A percentile compares a stretch with the other conserved stretches of the same genome.
Evolutionary conservation across 2,329 filamentous ascomycete species (phyloP).

Genomic region (Fusarium hainanense): DNA sequence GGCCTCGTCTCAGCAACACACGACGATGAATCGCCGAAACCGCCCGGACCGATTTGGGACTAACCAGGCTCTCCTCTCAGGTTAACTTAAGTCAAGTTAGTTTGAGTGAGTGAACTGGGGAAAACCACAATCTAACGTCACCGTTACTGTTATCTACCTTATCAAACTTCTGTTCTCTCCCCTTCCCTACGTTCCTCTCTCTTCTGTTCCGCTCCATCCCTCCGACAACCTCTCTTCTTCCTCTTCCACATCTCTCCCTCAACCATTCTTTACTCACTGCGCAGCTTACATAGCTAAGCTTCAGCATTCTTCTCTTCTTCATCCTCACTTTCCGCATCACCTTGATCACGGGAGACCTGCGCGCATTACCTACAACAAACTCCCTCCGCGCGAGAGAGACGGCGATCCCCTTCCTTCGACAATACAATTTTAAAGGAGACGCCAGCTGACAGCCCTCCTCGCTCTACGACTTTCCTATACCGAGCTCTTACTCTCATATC

Average conservation of each 20-base stretch:
- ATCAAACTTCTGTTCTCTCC: conserved; percentile 12
- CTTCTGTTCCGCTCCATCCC: conserved; percentile 16
- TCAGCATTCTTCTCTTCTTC: background rate
- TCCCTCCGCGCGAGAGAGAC: conserved; percentile 19
- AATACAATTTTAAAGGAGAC: conserved; percentile 33
- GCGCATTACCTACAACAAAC: conserved; percentile 13
- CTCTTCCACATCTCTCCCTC: conserved; percentile 1
- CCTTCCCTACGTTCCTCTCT: background rate
- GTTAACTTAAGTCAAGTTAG: conserved; percentile 2
- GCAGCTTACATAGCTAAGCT: conserved; percentile 3
- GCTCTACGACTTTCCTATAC: background rate
- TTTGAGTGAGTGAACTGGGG: background rate
- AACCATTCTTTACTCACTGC: conserved; percentile 8
- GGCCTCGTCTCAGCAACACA: conserved; percentile 30
- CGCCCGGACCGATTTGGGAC: conserved; percentile 42
- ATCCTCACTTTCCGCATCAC: background rate
- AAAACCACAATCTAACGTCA: conserved; percentile 44
- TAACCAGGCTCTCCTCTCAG: conserved; percentile 7
- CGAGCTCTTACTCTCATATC: conserved; percentile 7
- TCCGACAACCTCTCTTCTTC: conserved; percentile 22
- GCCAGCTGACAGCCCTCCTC: conserved; percentile 12
- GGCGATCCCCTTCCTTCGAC: conserved; percentile 31
- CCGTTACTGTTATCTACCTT: conserved; percentile 26
- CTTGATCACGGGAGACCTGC: conserved; percentile 40
- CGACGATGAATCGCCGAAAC: conserved; percentile 45